Conservation (phyloP, 768 basidiomycete genomes). For the Mycena capillaripes region DNA sequence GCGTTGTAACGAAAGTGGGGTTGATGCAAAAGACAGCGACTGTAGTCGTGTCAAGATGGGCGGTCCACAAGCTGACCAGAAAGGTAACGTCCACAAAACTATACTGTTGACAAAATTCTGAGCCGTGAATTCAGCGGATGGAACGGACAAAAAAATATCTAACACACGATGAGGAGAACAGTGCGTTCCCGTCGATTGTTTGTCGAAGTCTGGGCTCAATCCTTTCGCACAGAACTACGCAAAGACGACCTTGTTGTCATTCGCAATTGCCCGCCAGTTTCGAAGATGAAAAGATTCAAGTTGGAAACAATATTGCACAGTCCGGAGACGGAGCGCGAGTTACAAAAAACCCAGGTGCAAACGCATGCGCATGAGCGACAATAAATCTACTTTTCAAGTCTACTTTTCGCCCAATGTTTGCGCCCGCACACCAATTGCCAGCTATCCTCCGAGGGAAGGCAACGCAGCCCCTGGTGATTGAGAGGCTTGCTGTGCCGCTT, state of each 20-base stretch:
- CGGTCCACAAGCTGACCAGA: slow-evolving; percentile 79
- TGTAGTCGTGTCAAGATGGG: slow-evolving; percentile 82
- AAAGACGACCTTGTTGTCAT: slow-evolving; percentile 81
- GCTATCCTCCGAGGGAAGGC: slow-evolving; percentile 23
- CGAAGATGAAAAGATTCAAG: slow-evolving; percentile 82
- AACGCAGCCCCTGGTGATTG: slow-evolving; percentile 35
- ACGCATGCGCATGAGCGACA: slow-evolving; percentile 12
- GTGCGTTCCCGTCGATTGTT: slow-evolving; percentile 56
- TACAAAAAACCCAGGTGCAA: slow-evolving; percentile 32
- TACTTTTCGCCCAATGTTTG: slow-evolving; percentile 17
- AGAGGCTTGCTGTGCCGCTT: slow-evolving; percentile 49
- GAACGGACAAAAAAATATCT: slow-evolving; percentile 85
- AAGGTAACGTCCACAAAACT: slow-evolving; percentile 65
- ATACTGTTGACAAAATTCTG: slow-evolving; percentile 1
- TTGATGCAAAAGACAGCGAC: slow-evolving; percentile 90
- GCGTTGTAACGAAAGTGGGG: slow-evolving; percentile 84
- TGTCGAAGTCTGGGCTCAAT: slow-evolving; percentile 21
- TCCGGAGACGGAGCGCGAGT: slow-evolving; percentile 73
- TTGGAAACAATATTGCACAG: slow-evolving; percentile 78
- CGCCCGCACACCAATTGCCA: neutral
- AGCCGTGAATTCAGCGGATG: slow-evolving; percentile 64
- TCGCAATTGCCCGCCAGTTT: slow-evolving; percentile 86
- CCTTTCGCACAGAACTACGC: slow-evolving; percentile 63
- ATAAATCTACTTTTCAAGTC: too few species aligned
- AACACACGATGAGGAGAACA: slow-evolving; percentile 79